Evolutionary conservation across 441 rosid genomes (phyloP).

Genomic region (Eugenia klotzschiana): DNA sequence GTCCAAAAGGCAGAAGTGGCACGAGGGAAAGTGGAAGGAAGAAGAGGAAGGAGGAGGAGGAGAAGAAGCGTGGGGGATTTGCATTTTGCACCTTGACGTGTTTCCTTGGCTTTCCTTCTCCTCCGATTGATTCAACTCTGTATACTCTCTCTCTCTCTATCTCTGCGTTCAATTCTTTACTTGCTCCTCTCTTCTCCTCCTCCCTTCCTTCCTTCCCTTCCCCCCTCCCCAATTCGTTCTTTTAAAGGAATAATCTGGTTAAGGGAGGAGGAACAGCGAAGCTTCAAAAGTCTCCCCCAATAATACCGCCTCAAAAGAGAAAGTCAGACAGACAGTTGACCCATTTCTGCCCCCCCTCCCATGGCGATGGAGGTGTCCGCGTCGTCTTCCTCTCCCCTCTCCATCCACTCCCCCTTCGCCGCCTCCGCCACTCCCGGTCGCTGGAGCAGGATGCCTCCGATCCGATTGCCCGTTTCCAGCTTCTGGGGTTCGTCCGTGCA

Average conservation of each 20-base stretch:
- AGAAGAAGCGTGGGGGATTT: not conserved
- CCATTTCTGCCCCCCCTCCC: conserved; percentile 1
- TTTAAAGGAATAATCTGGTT: not conserved
- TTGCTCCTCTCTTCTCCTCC: conserved; percentile 11
- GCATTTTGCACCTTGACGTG: not conserved
- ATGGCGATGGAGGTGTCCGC: not conserved
- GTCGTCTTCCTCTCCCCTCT: conserved; percentile 30
- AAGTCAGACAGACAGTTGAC: not conserved
- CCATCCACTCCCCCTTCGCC: conserved; percentile 30
- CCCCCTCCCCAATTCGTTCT: not conserved
- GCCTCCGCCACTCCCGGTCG: conserved; percentile 7
- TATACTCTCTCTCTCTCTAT: not conserved
- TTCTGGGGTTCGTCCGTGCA: conserved; percentile 25
- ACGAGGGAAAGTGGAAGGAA: not conserved
- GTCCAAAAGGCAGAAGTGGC: not conserved
- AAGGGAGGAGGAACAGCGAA: not conserved
- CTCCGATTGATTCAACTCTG: not conserved
- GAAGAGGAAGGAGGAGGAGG: not conserved
- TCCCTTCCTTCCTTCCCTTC: conserved; percentile 21
- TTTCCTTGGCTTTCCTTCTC: not conserved
- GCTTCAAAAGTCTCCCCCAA: not conserved
- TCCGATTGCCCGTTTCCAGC: conserved; percentile 27
- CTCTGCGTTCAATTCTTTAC: not conserved
- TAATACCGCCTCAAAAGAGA: not conserved
- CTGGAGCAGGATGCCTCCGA: not conserved